A percentile compares a stretch with the other conserved stretches of the same genome.
These are phyloP conservation scores for Lolium multiflorum DNA, from an alignment of 176 grass and related monocot genomes.

Conservation along the genomic window DNA sequence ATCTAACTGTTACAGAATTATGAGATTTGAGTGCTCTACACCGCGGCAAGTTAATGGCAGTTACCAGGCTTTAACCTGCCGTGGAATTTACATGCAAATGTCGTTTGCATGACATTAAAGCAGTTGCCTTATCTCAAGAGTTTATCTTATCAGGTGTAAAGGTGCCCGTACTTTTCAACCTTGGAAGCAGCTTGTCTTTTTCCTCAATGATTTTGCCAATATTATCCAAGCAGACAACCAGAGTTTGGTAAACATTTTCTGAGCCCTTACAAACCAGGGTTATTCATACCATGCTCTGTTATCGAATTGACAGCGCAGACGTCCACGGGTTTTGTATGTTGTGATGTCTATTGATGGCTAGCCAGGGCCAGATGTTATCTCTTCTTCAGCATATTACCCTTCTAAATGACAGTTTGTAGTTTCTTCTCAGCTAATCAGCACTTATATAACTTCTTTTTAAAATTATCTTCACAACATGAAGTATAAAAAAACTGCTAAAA, in stretches of 20 bases:
- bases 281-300: background rate
- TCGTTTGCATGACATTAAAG: background rate
- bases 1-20: background rate
- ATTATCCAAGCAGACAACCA: background rate
- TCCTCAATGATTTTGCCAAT: background rate
- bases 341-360: background rate
- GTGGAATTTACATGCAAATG: background rate
- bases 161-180: too few species aligned
- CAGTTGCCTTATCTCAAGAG: slow-evolving; percentile 1
- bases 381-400: background rate
- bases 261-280: background rate
- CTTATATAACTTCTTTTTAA: background rate
- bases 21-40: background rate
- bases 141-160: background rate
- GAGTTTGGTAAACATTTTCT: background rate
- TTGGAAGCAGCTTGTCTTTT: slow-evolving; percentile 4
- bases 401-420: background rate
- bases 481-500: background rate
- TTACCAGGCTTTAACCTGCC: background rate
- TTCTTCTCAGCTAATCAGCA: background rate
- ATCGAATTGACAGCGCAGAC: background rate
- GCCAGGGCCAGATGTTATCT: background rate
- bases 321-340: background rate
- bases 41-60: background rate
- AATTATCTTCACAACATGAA: background rate